These are phyloP conservation scores for Iberis pinnata DNA, from an alignment of 345 rosid genomes.

Conservation along the genomic window DNA sequence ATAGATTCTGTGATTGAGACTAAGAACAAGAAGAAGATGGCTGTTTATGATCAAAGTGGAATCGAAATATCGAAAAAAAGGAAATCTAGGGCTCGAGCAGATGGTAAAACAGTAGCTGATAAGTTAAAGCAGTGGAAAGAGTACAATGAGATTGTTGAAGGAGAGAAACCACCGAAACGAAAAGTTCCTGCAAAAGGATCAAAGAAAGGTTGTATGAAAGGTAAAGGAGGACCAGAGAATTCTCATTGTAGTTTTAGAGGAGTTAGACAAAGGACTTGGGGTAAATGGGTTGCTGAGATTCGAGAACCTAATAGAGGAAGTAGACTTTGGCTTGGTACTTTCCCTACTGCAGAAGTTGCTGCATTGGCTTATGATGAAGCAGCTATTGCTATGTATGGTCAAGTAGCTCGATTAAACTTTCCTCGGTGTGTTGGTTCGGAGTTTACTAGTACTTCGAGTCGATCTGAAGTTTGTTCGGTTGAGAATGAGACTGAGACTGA, in stretches of 20 bases:
- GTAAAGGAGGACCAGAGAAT: slow-evolving; percentile 88
- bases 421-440: slow-evolving; percentile 29
- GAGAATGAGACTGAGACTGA: slow-evolving; percentile 29
- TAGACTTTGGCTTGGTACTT: slow-evolving; percentile 88
- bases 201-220: slow-evolving; percentile 84
- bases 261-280: slow-evolving; percentile 92
- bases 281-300: slow-evolving; percentile 92
- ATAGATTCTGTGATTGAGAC: slow-evolving; percentile 13
- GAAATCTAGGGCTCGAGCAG: slow-evolving; percentile 36
- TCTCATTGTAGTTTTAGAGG: slow-evolving; percentile 53
- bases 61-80: slow-evolving; percentile 39
- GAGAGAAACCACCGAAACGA: slow-evolving; percentile 28
- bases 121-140: slow-evolving; percentile 60
- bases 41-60: slow-evolving; percentile 7
- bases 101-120: slow-evolving; percentile 43
- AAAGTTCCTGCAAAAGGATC: slow-evolving; percentile 72
- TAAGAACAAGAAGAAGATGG: slow-evolving; percentile 14
- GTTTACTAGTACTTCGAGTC: slow-evolving; percentile 30
- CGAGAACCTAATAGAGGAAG: slow-evolving; percentile 60
- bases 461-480: slow-evolving; percentile 42
- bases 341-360: slow-evolving; percentile 61
- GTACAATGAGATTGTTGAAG: slow-evolving; percentile 30
- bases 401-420: slow-evolving; percentile 52
- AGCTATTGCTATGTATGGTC: slow-evolving; percentile 67
- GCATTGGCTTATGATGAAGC: slow-evolving; percentile 79